These are phyloP conservation scores for Microbotryum lychnidis-dioicae DNA, from an alignment of 1,284 basidiomycete species.

Conservation along the genomic window DNA sequence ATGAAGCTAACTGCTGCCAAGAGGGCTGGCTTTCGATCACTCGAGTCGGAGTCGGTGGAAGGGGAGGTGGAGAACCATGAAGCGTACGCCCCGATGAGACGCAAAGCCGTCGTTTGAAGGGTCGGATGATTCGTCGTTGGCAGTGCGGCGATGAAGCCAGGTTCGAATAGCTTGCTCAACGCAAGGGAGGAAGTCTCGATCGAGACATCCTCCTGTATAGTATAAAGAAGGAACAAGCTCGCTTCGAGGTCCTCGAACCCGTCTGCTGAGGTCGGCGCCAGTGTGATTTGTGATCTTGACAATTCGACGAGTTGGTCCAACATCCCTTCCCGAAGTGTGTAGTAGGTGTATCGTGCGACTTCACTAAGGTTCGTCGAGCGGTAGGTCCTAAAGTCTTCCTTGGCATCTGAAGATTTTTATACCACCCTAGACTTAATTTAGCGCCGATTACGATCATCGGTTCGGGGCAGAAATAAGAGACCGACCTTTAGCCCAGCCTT, in stretches of 20 bases:
- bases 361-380: constrained; percentile 29
- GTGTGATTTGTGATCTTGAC: constrained; percentile 19
- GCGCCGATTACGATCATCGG: not conserved
- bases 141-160: constrained; percentile 25
- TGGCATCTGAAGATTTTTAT: constrained; percentile 14
- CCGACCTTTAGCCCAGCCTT: constrained; percentile 30
- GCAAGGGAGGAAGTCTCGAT: constrained; percentile 14
- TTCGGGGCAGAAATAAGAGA: not conserved
- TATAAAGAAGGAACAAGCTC: constrained; percentile 30
- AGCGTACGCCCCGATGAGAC: constrained; percentile 29
- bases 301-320: constrained; percentile 28
- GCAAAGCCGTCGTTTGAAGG: constrained; percentile 28
- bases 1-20: constrained; percentile 25
- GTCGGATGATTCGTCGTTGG: constrained; percentile 5
- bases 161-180: constrained; percentile 26
- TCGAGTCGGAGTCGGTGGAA: no score
- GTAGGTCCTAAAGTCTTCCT: constrained; percentile 31
- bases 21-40: constrained; percentile 16
- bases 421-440: no score
- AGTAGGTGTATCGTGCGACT: constrained; percentile 32
- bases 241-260: constrained; percentile 32
- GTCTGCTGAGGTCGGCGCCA: not conserved
- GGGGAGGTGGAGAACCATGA: constrained; percentile 31
- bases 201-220: constrained; percentile 33
- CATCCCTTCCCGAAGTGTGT: constrained; percentile 33